Base-by-base conservation (phyloP, 2,329 filamentous ascomycete genomes). In the Xenosphaeropsis pyriputrescens region DNA sequence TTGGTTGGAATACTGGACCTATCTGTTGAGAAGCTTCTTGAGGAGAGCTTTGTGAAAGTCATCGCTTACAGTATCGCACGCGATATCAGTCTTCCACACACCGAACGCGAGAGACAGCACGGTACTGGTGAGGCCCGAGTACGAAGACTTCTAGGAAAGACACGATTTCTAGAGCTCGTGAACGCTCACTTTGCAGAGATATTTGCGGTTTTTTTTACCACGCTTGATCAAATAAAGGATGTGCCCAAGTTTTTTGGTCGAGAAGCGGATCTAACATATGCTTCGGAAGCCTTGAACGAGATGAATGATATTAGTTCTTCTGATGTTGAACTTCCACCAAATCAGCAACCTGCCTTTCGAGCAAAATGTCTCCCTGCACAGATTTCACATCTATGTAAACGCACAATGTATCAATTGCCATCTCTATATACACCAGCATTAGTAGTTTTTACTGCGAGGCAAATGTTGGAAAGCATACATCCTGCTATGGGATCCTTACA, bases 281-380 rank as follows among this genome's bases (percentile, higher is more conserved):
- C 85, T 3, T 69, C 71, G 2, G 61, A 75, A 18, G 73, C 71
- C 19, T 70, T 93, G 58, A 61, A 63, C 13, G 67, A 73, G 18
- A 94, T 98, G 51, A 79, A 75, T 45, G 58, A 55, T 3, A 75
- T 79, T 45, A 74, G 81, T 19, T 65, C 77, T 45, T 86, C 86
- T 1, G 61, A 64, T 2, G 68, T 72, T 18, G 58, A 63, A 11
- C 62, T 95, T 6, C 81, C 85, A 3, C 65, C 79, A 9, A 84
- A 80, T 39, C 86, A 94, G 47, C 88, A 96, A 50, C 91, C 91
- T 3, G 78, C 75, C 38, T 96, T 95, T 60, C 79, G 72, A 46
- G 78, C 79, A 18, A 85, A 79, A 47, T 82, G 80, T 49, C 65
- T 98, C 3, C 63, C 79, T 9, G 72, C 79, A 43, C 77, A 91